Percentiles rank a stretch among this genome's conserved stretches.
These are phyloP conservation scores for Globisporangium sylvaticum DNA, from an alignment of 352 stramenopile species.

Conservation along the genomic window DNA sequence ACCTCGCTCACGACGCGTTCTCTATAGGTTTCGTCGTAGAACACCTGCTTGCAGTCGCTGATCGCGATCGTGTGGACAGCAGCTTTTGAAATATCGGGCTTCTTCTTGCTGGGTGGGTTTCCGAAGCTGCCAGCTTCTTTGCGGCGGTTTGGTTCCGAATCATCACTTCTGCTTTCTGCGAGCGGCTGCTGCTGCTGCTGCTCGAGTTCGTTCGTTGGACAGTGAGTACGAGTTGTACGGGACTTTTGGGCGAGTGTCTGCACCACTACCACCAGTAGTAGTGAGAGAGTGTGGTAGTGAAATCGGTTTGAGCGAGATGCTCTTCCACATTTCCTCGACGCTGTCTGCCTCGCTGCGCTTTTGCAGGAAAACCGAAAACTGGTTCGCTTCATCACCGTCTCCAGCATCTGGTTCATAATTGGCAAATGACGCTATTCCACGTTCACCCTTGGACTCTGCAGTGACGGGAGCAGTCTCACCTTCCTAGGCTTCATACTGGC, in stretches of 20 bases:
- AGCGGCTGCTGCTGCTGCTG: slow-evolving; percentile 11
- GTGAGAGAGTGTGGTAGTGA: background rate
- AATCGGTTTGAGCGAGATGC: slow-evolving; percentile 33
- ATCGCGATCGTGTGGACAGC: slow-evolving; percentile 29
- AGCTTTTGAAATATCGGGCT: too few species aligned
- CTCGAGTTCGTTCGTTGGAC: slow-evolving; percentile 9
- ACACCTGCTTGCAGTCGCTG: slow-evolving; percentile 33
- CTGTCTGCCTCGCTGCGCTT: slow-evolving; percentile 14
- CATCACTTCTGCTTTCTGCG: too few species aligned
- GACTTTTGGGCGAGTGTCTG: background rate
- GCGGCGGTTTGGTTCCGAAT: too few species aligned
- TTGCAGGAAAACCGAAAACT: slow-evolving; percentile 19
- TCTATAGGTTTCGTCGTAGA: slow-evolving; percentile 47
- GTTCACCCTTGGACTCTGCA: too few species aligned
- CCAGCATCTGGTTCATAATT: background rate
- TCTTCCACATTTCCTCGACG: slow-evolving; percentile 67
- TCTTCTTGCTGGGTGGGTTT: too few species aligned
- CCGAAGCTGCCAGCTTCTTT: too few species aligned
- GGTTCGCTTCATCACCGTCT: background rate
- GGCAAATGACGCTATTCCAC: background rate
- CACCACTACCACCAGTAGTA: background rate
- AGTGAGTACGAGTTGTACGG: slow-evolving; percentile 47
- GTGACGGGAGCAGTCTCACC: slow-evolving; percentile 10
- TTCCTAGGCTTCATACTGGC: background rate
- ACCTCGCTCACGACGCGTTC: slow-evolving; percentile 37